Percentiles rank a stretch among this genome's conserved stretches.
phyloP scores from a whole-genome alignment of 108 stramenopile genomes.

The Aurantiochytrium sp. region DNA sequence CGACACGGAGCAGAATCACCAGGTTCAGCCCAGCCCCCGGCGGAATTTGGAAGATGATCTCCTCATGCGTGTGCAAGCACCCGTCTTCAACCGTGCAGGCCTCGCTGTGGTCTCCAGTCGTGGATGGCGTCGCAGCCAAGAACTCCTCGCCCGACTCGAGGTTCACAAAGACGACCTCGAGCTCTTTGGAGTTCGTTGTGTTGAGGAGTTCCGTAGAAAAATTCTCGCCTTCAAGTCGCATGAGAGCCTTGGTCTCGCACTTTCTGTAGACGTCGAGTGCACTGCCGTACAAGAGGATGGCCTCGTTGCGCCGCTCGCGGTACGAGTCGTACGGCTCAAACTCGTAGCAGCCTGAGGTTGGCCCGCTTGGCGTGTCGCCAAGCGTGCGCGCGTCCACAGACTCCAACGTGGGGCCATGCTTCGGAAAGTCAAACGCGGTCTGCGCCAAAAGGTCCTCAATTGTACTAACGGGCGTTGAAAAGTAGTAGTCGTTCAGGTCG shows the following conservation, averaged over 20 bases:
- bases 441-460: background rate
- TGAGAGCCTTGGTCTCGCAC: background rate
- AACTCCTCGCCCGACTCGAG: background rate
- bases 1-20: background rate
- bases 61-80: background rate
- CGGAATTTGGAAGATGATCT: background rate
- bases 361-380: background rate
- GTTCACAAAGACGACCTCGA: background rate
- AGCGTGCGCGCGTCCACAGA: background rate
- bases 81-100: background rate
- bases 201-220: background rate
- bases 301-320: background rate
- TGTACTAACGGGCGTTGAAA: background rate
- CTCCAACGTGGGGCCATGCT: background rate
- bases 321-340: background rate
- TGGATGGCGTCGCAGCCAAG: background rate
- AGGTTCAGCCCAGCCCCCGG: background rate
- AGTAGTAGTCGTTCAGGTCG: background rate
- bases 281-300: background rate
- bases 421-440: background rate
- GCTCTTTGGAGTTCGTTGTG: background rate
- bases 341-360: background rate
- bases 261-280: background rate
- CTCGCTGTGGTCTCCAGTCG: background rate
- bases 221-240: background rate